Conservation (phyloP, 257 asterid genomes). For the Nicotiana obtusifolia region DNA sequence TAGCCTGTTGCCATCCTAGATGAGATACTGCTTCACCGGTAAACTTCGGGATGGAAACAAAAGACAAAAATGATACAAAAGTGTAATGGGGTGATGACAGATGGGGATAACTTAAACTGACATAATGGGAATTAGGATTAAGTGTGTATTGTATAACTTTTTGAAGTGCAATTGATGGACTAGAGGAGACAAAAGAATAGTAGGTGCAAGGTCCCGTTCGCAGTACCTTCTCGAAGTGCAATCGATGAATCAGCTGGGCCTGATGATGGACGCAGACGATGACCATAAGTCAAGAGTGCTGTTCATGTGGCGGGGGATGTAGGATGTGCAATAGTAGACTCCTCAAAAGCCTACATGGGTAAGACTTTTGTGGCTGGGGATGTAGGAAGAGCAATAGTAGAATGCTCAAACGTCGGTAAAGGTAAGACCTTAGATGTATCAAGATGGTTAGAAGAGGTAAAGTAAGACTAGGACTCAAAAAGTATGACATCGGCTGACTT, state of each 20-base stretch:
- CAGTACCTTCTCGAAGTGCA: no score
- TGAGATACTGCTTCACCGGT: background rate
- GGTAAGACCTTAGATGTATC: no score
- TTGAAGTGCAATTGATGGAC: background rate
- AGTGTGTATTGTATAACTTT: background rate
- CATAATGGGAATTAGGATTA: background rate
- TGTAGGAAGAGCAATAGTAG: no score
- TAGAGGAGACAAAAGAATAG: background rate
- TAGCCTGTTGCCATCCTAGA: background rate
- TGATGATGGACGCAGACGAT: background rate
- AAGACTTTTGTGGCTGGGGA: background rate
- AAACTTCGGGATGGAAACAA: background rate
- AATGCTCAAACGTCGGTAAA: no score
- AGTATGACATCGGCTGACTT: no score
- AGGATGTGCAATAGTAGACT: background rate
- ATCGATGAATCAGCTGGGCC: background rate
- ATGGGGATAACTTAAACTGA: background rate
- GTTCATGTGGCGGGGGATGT: background rate
- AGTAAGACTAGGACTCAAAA: no score
- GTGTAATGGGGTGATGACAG: background rate
- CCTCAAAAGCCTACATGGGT: background rate
- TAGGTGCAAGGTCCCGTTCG: background rate
- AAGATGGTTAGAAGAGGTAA: no score
- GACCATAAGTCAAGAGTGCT: background rate
- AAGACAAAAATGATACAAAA: background rate